phyloP scores from a whole-genome alignment of 441 rosid species.

The Hypseocharis bilobata region DNA sequence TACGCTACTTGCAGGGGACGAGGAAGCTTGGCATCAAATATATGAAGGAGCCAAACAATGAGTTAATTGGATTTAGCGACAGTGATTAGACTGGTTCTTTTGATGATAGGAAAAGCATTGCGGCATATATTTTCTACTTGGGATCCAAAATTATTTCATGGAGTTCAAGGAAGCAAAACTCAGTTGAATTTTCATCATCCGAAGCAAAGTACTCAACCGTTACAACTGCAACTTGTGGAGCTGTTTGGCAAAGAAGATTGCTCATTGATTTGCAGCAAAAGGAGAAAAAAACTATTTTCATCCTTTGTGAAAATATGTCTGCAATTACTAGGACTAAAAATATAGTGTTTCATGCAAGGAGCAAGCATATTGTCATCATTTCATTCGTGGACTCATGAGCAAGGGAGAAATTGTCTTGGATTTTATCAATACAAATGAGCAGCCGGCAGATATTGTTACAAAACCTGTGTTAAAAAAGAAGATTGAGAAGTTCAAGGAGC shows the following conservation, averaged over 20 bases:
- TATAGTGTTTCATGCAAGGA: neutral
- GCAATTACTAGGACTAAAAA: neutral
- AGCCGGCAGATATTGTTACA: neutral
- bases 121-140: neutral
- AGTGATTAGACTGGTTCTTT: neutral
- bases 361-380: constrained; percentile 9
- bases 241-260: neutral
- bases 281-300: neutral
- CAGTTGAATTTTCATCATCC: neutral
- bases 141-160: neutral
- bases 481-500: neutral
- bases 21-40: neutral
- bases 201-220: neutral
- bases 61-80: neutral
- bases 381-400: too few species aligned
- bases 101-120: neutral
- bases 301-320: neutral
- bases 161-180: neutral
- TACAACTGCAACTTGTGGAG: neutral
- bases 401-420: neutral
- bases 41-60: neutral
- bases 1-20: neutral
- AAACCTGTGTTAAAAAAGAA: neutral
- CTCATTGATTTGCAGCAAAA: neutral
- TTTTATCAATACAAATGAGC: too few species aligned